These are phyloP conservation scores for Kwoniella dejecticola DNA, from an alignment of 768 basidiomycete species.

Conservation along the genomic window DNA sequence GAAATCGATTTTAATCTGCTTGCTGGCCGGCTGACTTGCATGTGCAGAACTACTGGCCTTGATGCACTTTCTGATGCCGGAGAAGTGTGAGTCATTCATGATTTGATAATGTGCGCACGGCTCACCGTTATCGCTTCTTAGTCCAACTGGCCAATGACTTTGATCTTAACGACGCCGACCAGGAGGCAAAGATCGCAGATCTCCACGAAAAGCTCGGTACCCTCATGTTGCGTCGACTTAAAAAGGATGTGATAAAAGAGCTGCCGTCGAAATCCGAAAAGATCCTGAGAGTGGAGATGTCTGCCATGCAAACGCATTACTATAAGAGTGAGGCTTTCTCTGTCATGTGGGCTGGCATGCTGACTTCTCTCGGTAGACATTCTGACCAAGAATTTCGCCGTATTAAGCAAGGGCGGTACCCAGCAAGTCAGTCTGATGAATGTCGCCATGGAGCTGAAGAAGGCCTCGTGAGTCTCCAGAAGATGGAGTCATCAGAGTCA, in stretches of 20 bases:
- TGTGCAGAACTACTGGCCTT: slow-evolving; percentile 81
- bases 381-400: slow-evolving; percentile 77
- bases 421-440: slow-evolving; percentile 92
- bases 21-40: background rate
- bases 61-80: slow-evolving; percentile 99
- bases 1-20: background rate
- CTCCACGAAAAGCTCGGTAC: slow-evolving; percentile 88
- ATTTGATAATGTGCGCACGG: background rate
- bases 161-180: slow-evolving; percentile 88
- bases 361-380: slow-evolving; percentile 17
- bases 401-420: slow-evolving; percentile 76
- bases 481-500: background rate
- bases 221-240: slow-evolving; percentile 90
- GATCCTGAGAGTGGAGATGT: slow-evolving; percentile 96
- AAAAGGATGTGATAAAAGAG: slow-evolving; percentile 93
- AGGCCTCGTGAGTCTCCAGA: slow-evolving; percentile 63
- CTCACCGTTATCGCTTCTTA: slow-evolving; percentile 50
- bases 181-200: slow-evolving; percentile 85
- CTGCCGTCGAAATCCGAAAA: slow-evolving; percentile 97
- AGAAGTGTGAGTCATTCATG: slow-evolving; percentile 70
- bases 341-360: slow-evolving; percentile 55
- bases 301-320: slow-evolving; percentile 90
- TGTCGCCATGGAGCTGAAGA: slow-evolving; percentile 99
- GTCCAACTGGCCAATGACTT: slow-evolving; percentile 93
- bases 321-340: slow-evolving; percentile 70